Evolutionary conservation across 2,329 filamentous ascomycete genomes (phyloP).

Genomic region (Triangularia verruculosa): DNA sequence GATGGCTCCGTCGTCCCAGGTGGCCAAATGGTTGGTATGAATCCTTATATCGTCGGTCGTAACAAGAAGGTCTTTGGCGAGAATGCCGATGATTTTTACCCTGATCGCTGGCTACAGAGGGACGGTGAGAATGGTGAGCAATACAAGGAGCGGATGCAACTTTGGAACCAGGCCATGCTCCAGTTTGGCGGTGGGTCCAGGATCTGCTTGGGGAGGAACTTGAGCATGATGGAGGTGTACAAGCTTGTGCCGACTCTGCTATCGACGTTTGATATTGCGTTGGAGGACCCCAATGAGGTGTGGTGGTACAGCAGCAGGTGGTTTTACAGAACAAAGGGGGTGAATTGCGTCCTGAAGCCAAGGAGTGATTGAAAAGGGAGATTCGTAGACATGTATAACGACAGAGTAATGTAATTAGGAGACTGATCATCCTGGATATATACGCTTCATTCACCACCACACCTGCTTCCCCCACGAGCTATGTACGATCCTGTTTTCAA

Average conservation of each 20-base stretch:
- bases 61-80: slow-evolving; percentile 43
- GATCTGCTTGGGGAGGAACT: slow-evolving; percentile 39
- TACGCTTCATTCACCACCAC: not conserved
- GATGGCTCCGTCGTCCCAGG: slow-evolving; percentile 37
- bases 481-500: not conserved
- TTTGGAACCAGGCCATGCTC: slow-evolving; percentile 39
- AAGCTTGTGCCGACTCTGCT: slow-evolving; percentile 44
- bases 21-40: slow-evolving; percentile 42
- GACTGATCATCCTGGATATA: not conserved
- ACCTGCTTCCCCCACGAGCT: not conserved
- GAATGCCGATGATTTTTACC: slow-evolving; percentile 43
- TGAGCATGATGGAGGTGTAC: slow-evolving; percentile 35
- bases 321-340: slow-evolving; percentile 22
- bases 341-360: slow-evolving; percentile 19
- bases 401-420: not conserved
- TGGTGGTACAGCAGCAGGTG: slow-evolving; percentile 27
- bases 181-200: slow-evolving; percentile 41
- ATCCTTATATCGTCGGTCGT: slow-evolving; percentile 38
- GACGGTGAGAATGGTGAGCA: slow-evolving; percentile 34
- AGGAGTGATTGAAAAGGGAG: slow-evolving; percentile 6
- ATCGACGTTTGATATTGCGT: slow-evolving; percentile 38
- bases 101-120: slow-evolving; percentile 46
- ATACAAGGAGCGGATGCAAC: slow-evolving; percentile 34
- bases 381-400: not conserved
- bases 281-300: slow-evolving; percentile 22